These are phyloP conservation scores for Talaromyces funiculosus DNA, from an alignment of 2,329 filamentous ascomycete genomes.

Conservation along the genomic window DNA sequence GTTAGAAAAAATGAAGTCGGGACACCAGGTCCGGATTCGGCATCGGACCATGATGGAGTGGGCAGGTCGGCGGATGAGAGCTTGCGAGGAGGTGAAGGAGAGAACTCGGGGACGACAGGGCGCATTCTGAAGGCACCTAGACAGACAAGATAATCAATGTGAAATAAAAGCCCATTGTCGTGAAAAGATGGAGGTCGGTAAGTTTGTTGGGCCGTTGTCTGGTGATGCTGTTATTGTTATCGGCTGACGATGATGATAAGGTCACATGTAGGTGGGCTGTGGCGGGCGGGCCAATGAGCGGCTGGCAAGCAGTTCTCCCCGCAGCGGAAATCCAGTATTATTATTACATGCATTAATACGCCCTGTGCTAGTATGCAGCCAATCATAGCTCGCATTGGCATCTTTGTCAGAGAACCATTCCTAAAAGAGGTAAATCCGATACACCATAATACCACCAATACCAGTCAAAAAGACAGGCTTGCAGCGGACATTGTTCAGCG, in stretches of 20 bases:
- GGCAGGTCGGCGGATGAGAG: constrained; percentile 26
- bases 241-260: constrained; percentile 12
- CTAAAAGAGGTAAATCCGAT: background rate
- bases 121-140: constrained; percentile 28
- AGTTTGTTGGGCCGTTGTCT: background rate
- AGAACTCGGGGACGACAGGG: constrained; percentile 31
- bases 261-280: constrained; percentile 13
- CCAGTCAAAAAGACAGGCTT: background rate
- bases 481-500: background rate
- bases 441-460: background rate
- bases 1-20: constrained; percentile 58
- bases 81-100: constrained; percentile 31
- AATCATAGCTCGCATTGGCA: background rate
- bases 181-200: background rate
- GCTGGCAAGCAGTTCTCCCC: background rate
- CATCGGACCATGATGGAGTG: constrained; percentile 31
- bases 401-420: background rate
- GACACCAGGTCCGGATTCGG: constrained; percentile 28
- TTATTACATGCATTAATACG: constrained; percentile 1
- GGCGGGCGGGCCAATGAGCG: background rate
- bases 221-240: background rate
- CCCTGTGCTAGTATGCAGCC: background rate
- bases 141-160: background rate
- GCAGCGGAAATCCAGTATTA: background rate
- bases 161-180: background rate